phyloP scores from a whole-genome alignment of 495 filamentous ascomycete genomes.

The Hypomontagnella submonticulosa region DNA sequence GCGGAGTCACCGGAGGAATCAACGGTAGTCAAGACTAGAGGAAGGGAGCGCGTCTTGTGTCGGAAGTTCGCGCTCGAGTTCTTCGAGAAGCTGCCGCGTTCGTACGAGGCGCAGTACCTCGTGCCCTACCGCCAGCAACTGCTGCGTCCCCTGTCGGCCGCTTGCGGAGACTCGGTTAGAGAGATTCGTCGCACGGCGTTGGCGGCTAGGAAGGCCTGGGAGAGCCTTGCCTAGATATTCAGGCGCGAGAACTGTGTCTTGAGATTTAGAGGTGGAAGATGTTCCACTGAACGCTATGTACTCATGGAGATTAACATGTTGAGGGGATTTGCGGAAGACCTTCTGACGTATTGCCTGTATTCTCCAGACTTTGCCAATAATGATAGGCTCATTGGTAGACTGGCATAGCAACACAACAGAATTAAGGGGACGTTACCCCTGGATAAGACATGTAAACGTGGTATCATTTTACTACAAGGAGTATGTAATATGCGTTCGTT shows the following conservation, averaged over 20 bases:
- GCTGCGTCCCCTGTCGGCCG: slow-evolving; percentile 53
- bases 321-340: too few species aligned
- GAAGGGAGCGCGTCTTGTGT: slow-evolving; percentile 33
- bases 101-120: slow-evolving; percentile 55
- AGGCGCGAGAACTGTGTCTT: neutral
- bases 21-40: neutral
- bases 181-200: slow-evolving; percentile 56
- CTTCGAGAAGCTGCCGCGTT: slow-evolving; percentile 50
- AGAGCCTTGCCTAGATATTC: slow-evolving; percentile 30
- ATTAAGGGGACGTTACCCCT: too few species aligned
- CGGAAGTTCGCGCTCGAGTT: slow-evolving; percentile 54
- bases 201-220: slow-evolving; percentile 56
- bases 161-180: slow-evolving; percentile 58
- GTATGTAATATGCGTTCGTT: slow-evolving; percentile 16
- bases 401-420: slow-evolving; percentile 4
- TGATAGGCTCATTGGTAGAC: neutral
- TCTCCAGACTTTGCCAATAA: too few species aligned
- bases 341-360: too few species aligned
- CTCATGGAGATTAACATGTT: too few species aligned
- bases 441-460: slow-evolving; percentile 5
- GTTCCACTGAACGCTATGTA: too few species aligned
- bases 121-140: slow-evolving; percentile 49
- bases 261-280: too few species aligned
- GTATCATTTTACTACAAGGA: slow-evolving; percentile 16
- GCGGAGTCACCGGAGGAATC: slow-evolving; percentile 2